Evolutionary conservation across 1,139 yeast genomes (phyloP), one percentile per base, ranked within the genome.

Genomic region (Pichia sp.): DNA sequence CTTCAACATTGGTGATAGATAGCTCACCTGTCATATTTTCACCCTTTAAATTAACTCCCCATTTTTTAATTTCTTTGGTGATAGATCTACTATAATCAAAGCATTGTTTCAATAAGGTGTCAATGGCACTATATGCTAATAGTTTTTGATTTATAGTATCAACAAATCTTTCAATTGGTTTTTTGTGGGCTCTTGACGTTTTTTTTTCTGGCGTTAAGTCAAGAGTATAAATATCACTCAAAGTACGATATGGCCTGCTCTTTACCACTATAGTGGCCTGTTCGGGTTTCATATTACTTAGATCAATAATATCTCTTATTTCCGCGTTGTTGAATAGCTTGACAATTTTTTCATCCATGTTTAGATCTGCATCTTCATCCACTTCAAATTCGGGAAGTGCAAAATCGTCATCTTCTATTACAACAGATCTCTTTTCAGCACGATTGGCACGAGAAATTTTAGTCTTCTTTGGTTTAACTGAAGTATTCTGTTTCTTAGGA

Each of bases 111-210:
- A 95, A 89, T 62, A 95, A 75, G 30, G 95, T 86, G 65, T 93
- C 98, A 42, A 93, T 96, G 0, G 99, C 98, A 59, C 85, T 86
- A 67, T 93, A 95, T 3, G 99, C 99, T 63, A 83, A 81, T 61
- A 93, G 75, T 23, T 92, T 85, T 58, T 76, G 73, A 54, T 79
- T 80, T 7, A 90, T 80, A 36, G 80, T 85, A 58, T 88, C 96
- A 30, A 90, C 80, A 50, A 90, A 79, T 66, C 83, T 81, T 62
- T 86, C 85, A 10, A 46, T 47, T 3, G 62, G 57, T 55, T 52
- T 2, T 47, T 58, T 55, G 2, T 26, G 32, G 8, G 8, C 60
- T 56, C 30, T 63, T 7, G 29, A 36, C 53, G 49, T 53, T 59
- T 44, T 66, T 60, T 23, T 58, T 57, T 58, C 66, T 51, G 67